Base-by-base conservation (phyloP, 768 basidiomycete species). In the Pisolithus sp. region DNA sequence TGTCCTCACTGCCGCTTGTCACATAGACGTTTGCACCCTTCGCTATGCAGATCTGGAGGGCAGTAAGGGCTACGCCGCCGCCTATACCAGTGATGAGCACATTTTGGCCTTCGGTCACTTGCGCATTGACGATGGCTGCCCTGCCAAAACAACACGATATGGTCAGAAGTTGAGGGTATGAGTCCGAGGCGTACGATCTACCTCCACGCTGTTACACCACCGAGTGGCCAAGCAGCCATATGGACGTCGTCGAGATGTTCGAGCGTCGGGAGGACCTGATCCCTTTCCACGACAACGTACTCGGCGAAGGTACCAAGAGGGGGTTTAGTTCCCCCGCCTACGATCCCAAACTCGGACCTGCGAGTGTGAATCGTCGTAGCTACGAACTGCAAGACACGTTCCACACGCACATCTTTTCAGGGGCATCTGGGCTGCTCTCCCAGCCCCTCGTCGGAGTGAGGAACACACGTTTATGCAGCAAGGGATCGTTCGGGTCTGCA, bases 151-250 rank as follows among this genome's bases (percentile, higher is more conserved):
- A 46, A 6, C 2, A 10, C 7, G 9, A 20, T 15, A 44, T 50
- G 31, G 34, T 28, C 10, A 41, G 13, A n/a, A n/a, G 26, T 17
- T 5, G 54, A 36, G 30, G 13, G 30, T 13, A 43, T 44, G 23
- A 40, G 9, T 13, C 26, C 20, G 5, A 10, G n/a, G 40, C 23
- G n/a, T 17, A 28, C 17, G 8, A 64, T 72, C 40, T 10, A 90
- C 90, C 90, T 81, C 85, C 88, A 93, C 2, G 91, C 87, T 15
- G 91, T 93, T 18, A 92, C 64, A 3, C 82, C 88, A 0, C 75
- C 89, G 2, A 89, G 59, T 0, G 91, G 89, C 81, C 86, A 88
- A 4, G 88, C 87, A 0, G 89, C 83, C 17, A 78, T 75, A 48
- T 90, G 78, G 39, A 81, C 70, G 62, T 86, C 81, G 56, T 76